Evolutionary conservation across 2,329 filamentous ascomycete genomes (phyloP), one percentile per base, ranked within the genome.

Genomic region (Neodidymelliopsis sp.): DNA sequence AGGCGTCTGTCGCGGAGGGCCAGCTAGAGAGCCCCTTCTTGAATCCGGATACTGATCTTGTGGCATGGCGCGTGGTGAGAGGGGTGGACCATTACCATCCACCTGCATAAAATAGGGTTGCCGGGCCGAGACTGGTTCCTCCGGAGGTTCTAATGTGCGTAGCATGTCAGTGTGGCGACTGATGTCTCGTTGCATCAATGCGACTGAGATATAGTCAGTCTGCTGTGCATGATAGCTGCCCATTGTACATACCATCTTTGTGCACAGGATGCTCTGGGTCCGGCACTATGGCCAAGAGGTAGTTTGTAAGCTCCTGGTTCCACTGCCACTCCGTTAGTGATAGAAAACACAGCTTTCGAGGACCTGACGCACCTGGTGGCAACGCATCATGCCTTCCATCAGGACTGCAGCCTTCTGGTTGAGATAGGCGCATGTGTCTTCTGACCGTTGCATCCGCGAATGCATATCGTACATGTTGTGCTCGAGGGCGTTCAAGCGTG

Each of bases 11-110:
- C 85, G 82, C 31, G 81, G 74, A 54, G 65, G 49, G 19, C 59
- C 65, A 24, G 68, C 80, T 38, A 92, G 78, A 39, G 87, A 91
- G 18, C 81, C 81, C 37, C 89, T 83, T 52, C 91, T 86, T 44
- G 85, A 84, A 51, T 96, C 93, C 41, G 60, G 47, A 29, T 65
- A 41, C 53, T 65, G 68, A 65, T 96, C 92, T 65, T 92, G 89
- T 8, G 91, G 85, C 57, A 92, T 77, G 74, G 96, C 92, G 55
- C 91, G 86, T 15, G 93, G 93, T 29, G 93, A 97, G 28, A 96
- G 82, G 9, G 92, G 91, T 1, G 87, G 83, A 53, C 89, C 86
- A 55, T 68, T 73, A 53, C 45, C 65, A 34, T 74, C 71, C 20
- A 73, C 55, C 15, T 74, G 73, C 66, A 76, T 74, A 55, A 74